A percentile compares a stretch with the other conserved stretches of the same genome.
Conservation (phyloP, 2,329 filamentous ascomycete genomes). For the Xylariaceae sp. region DNA sequence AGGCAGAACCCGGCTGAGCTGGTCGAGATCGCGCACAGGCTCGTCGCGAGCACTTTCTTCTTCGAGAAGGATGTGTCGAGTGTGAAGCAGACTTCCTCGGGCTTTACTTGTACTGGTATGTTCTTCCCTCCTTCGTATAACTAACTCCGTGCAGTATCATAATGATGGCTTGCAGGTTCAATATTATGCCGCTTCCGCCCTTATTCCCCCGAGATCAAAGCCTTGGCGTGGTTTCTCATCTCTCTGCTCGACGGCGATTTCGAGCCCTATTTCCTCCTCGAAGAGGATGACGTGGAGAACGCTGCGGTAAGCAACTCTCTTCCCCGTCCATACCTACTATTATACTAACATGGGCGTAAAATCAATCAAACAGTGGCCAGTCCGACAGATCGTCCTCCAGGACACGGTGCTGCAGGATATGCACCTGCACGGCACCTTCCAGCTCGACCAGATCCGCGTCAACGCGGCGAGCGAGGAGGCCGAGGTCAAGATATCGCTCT, state of each 20-base stretch:
- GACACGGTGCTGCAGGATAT: conserved; percentile 28
- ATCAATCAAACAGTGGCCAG: conserved; percentile 12
- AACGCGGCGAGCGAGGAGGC: conserved; percentile 21
- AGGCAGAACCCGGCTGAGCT: conserved; percentile 23
- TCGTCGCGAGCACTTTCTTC: conserved; percentile 31
- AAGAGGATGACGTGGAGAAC: conserved; percentile 19
- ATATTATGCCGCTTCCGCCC: conserved; percentile 28
- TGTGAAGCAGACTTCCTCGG: conserved; percentile 24
- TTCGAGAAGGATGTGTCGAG: conserved; percentile 29
- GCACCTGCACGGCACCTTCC: conserved; percentile 28
- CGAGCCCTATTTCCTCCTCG: conserved; percentile 29
- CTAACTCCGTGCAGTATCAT: too few species aligned
- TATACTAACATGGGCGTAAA: conserved; percentile 3
- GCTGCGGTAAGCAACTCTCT: conserved; percentile 4
- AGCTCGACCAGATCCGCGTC: conserved; percentile 24
- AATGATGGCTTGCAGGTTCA: conserved; percentile 19
- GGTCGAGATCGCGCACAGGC: conserved; percentile 27
- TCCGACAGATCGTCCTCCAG: conserved; percentile 24
- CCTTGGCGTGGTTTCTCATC: conserved; percentile 29
- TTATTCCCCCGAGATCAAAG: conserved; percentile 25
- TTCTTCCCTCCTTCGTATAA: background rate
- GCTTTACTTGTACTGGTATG: conserved; percentile 29
- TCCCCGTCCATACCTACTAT: background rate
- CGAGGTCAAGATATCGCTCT: conserved; percentile 25
- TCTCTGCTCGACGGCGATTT: conserved; percentile 29